Conservation (phyloP, 2,329 filamentous ascomycete genomes). For the Tolypocladium tropicale region DNA sequence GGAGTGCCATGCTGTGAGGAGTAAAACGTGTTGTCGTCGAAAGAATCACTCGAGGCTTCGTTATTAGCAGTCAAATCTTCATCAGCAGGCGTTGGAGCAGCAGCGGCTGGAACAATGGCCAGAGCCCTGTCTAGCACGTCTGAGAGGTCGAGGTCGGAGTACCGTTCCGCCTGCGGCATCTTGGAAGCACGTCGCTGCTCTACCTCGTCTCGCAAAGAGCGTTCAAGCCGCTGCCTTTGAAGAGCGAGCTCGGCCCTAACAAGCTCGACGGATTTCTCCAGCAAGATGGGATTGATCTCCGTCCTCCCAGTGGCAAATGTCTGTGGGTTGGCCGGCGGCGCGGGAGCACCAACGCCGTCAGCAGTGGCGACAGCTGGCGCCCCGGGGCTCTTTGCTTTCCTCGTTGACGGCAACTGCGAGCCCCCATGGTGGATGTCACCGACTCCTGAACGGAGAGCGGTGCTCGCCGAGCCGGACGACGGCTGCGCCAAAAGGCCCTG, state of each 20-base stretch:
- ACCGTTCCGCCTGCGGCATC: constrained; percentile 38
- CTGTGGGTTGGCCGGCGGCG: constrained; percentile 3
- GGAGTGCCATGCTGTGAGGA: constrained; percentile 85
- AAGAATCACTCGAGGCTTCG: constrained; percentile 63
- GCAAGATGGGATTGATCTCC: constrained; percentile 70
- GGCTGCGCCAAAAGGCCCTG: constrained; percentile 10
- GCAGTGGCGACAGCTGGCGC: not conserved
- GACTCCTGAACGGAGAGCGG: constrained; percentile 8
- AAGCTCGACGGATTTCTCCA: constrained; percentile 78
- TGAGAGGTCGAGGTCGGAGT: constrained; percentile 59
- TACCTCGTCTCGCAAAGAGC: constrained; percentile 63
- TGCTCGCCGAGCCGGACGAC: not conserved
- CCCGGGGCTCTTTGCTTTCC: not conserved
- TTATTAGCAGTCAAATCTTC: constrained; percentile 42
- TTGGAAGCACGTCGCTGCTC: constrained; percentile 46
- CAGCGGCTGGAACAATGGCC: constrained; percentile 59
- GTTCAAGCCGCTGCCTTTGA: constrained; percentile 74
- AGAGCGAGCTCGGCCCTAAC: constrained; percentile 72
- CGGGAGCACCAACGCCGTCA: not conserved
- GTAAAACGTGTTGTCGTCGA: constrained; percentile 92
- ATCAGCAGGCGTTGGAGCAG: constrained; percentile 49
- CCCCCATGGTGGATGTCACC: not conserved
- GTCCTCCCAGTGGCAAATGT: constrained; percentile 42
- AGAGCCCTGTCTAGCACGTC: constrained; percentile 64
- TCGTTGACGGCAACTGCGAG: not conserved